These are phyloP conservation scores for Cutaneotrichosporon sp. DNA, from an alignment of 1,284 basidiomycete genomes.

Conservation along the genomic window DNA sequence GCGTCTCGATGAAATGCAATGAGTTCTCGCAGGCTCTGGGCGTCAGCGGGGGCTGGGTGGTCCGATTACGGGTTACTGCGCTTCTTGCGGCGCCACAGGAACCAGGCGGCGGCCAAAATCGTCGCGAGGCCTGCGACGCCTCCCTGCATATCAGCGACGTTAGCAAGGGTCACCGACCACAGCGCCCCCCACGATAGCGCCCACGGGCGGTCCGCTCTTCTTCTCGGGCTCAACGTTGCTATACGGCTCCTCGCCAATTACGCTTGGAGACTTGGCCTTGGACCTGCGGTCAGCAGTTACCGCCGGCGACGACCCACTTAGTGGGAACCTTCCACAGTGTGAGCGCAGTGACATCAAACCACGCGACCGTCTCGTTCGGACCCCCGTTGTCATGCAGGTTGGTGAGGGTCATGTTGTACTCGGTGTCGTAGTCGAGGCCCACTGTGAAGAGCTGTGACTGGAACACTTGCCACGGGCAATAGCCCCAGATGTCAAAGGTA, in stretches of 20 bases:
- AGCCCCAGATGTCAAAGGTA: neutral
- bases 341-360: neutral
- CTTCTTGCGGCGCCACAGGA: neutral
- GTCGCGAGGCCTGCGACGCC: neutral
- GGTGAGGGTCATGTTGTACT: slow-evolving; percentile 1
- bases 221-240: neutral
- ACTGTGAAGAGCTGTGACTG: neutral
- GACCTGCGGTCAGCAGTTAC: neutral
- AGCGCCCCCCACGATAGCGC: slow-evolving; percentile 4
- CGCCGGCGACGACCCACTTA: neutral
- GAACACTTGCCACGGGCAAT: neutral
- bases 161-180: neutral
- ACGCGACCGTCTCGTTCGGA: neutral
- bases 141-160: neutral
- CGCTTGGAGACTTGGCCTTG: neutral
- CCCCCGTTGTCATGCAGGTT: neutral
- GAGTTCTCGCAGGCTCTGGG: too few relatives aligned
- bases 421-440: neutral
- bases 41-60: too few relatives aligned
- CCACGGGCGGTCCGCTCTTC: neutral
- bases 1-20: too few relatives aligned
- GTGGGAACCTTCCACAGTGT: slow-evolving; percentile 1
- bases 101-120: neutral
- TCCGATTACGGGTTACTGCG: too few relatives aligned
- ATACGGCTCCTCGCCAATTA: neutral